phyloP scores from a whole-genome alignment of 202 grass and related monocot species.

The Setaria viridis region DNA sequence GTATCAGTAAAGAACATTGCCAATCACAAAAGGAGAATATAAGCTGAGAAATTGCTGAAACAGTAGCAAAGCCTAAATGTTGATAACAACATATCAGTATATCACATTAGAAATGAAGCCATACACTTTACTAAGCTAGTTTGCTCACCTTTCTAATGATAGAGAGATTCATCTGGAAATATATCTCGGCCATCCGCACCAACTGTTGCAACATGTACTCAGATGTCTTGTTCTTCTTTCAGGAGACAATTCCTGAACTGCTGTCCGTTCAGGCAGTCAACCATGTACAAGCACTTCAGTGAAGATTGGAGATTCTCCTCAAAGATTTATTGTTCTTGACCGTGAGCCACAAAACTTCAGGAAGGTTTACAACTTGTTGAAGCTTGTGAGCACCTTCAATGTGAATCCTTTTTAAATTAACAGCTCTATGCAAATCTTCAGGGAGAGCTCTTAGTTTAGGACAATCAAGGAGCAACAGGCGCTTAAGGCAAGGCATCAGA shows the following conservation, averaged over 20 bases:
- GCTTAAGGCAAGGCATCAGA: slow-evolving; percentile 36
- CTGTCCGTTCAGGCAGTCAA: background rate
- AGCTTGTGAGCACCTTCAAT: slow-evolving; percentile 44
- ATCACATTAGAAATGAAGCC: background rate
- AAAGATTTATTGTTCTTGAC: slow-evolving; percentile 37
- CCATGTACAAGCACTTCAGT: slow-evolving; percentile 24
- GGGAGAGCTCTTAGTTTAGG: slow-evolving; percentile 36
- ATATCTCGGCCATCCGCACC: background rate
- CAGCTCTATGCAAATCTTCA: background rate
- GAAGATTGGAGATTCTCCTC: slow-evolving; percentile 36
- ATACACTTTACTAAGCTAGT: background rate
- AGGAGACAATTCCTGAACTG: slow-evolving; percentile 7
- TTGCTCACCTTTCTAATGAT: background rate
- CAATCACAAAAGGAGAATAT: no score
- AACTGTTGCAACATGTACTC: slow-evolving; percentile 9
- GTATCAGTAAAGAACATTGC: no score
- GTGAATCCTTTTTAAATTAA: slow-evolving; percentile 25
- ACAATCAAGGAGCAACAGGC: slow-evolving; percentile 2
- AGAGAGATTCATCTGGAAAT: background rate
- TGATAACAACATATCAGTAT: background rate
- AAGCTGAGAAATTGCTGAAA: no score
- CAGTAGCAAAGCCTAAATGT: no score
- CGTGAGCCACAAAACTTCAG: slow-evolving; percentile 43
- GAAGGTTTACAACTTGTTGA: slow-evolving; percentile 24
- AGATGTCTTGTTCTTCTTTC: background rate